Evolutionary conservation across 176 grass and related monocot genomes (phyloP), one percentile per base, ranked within the genome.

Genomic region (Ensete glaucum): DNA sequence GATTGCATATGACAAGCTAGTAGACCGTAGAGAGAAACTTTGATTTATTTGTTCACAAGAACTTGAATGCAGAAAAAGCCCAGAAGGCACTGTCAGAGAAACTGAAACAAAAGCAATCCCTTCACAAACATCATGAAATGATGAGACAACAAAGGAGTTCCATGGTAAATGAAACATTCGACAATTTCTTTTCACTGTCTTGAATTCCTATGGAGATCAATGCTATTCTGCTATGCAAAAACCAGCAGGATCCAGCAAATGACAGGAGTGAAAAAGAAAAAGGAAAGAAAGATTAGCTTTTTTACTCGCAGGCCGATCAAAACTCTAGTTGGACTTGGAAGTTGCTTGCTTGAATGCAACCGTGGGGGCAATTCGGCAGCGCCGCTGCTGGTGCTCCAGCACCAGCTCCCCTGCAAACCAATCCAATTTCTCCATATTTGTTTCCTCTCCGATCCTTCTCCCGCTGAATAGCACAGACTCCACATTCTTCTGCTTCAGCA

Each of bases 391-490:
- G 75, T 91, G 94, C 73, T 98, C 94, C 3, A 83, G 82, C 16
- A 93, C 83, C 22, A 98, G 90, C 76, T 93, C 84, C 56, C 75
- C 78, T 1, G 90, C 90, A 78, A 98, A 89, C 77, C 77, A 67
- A 29, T 98, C 94, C 80, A 98, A 81, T 82, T 87, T 91, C 88
- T 98, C 94, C 82, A 87, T 92, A 76, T 93, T 98, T 23, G 94
- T 91, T 78, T 82, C 75, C 82, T 93, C 88, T 2, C 73, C 90
- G 69, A 98, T 53, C 19, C 82, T 81, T 85, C 87, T 85, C 52
- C 94, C 94, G 16, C 87, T 84, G 71, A 98, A 98, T 16, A 98
- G 85, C 49, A 93, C 80, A 19, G 94, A 98, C 75, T 98, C 94
- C 5, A 98, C 87, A 76, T 87, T 98, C 58, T 84, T 87, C 88